Conservation (phyloP, 441 rosid species). For the Viola pubescens region DNA sequence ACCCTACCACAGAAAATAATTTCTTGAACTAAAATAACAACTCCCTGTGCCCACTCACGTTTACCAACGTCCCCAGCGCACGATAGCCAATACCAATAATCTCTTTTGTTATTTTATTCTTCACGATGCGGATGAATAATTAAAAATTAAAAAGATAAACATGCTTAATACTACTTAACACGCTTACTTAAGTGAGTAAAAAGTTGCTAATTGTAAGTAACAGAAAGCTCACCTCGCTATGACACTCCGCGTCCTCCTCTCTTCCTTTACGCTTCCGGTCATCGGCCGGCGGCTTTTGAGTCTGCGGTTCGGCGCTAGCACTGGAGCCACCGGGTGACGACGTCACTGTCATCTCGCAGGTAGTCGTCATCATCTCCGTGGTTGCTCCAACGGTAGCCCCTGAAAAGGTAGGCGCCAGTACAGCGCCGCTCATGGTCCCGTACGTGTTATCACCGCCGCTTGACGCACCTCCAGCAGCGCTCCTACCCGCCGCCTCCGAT, state of each 20-base stretch:
- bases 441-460: constrained; percentile 24
- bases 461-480: constrained; percentile 12
- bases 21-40: not conserved
- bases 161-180: constrained; percentile 10
- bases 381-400: constrained; percentile 18
- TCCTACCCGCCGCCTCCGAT: constrained; percentile 24
- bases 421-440: constrained; percentile 23
- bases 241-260: constrained; percentile 50
- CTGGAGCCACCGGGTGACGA: constrained; percentile 53
- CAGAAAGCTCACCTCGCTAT: constrained; percentile 47
- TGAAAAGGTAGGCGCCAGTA: constrained; percentile 21
- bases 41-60: constrained; percentile 13
- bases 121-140: not conserved
- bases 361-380: constrained; percentile 16
- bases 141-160: not conserved
- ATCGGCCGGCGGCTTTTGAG: constrained; percentile 28
- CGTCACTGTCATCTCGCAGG: constrained; percentile 38
- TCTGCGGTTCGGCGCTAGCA: constrained; percentile 36
- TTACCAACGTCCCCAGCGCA: constrained; percentile 18
- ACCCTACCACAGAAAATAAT: not conserved
- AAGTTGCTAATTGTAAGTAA: not conserved
- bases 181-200: not conserved
- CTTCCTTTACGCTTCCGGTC: constrained; percentile 66
- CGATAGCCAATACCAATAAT: constrained; percentile 15
- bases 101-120: not conserved